These are phyloP conservation scores for Borovskyia barvae DNA, from an alignment of 208 protist genomes.

Conservation along the genomic window DNA sequence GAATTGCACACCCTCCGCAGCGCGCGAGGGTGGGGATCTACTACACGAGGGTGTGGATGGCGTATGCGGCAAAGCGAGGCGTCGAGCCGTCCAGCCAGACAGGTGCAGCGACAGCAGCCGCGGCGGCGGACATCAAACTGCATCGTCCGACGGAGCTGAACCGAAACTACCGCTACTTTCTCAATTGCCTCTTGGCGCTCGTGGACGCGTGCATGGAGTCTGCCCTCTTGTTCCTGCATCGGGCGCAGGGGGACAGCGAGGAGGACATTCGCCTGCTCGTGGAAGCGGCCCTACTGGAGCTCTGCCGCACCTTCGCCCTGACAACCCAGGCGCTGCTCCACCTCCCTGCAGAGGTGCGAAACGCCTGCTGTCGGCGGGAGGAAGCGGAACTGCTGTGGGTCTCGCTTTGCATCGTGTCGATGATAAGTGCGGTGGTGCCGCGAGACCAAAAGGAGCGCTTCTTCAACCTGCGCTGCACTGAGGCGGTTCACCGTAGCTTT, in stretches of 20 bases:
- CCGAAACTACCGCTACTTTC: slow-evolving; percentile 21
- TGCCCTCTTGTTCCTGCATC: slow-evolving; percentile 26
- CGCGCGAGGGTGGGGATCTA: slow-evolving; percentile 8
- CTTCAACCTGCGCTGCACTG: slow-evolving; percentile 34
- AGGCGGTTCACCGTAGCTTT: slow-evolving; percentile 12
- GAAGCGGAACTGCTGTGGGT: slow-evolving; percentile 48
- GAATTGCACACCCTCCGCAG: slow-evolving; percentile 8
- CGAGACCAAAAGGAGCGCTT: slow-evolving; percentile 42
- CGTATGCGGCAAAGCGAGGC: slow-evolving; percentile 5
- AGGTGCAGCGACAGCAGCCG: neutral
- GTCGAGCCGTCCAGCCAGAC: neutral
- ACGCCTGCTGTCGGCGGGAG: slow-evolving; percentile 24
- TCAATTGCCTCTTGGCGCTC: slow-evolving; percentile 34
- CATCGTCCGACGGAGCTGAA: slow-evolving; percentile 4
- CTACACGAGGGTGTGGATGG: slow-evolving; percentile 16
- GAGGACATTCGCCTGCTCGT: slow-evolving; percentile 55
- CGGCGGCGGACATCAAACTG: neutral
- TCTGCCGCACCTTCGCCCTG: slow-evolving; percentile 32
- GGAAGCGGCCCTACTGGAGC: slow-evolving; percentile 24
- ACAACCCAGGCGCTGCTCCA: slow-evolving; percentile 28
- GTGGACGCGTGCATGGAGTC: slow-evolving; percentile 41
- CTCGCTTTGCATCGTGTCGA: slow-evolving; percentile 36
- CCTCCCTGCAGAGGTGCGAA: slow-evolving; percentile 17
- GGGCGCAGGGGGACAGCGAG: slow-evolving; percentile 46
- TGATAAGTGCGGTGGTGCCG: slow-evolving; percentile 30